Evolutionary conservation across 2,329 filamentous ascomycete genomes (phyloP).

Genomic region (Alternaria novae-zelandiae): DNA sequence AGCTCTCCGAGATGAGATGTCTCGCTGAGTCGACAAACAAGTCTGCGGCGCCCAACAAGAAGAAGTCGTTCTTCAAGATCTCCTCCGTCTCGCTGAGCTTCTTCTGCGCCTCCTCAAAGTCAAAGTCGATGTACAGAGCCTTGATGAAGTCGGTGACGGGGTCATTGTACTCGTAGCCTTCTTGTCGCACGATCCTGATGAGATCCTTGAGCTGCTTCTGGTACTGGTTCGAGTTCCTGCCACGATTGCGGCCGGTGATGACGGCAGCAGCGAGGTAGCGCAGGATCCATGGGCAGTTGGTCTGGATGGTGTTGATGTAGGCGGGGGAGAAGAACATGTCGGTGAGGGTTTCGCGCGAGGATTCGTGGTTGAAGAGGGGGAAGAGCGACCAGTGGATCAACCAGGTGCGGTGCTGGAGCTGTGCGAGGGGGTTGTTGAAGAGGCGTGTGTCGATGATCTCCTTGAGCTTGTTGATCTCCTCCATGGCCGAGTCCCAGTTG

Average conservation of each 20-base stretch:
- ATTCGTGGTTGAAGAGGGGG: constrained; percentile 97
- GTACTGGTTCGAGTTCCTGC: constrained; percentile 83
- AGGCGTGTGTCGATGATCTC: constrained; percentile 88
- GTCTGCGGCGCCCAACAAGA: constrained; percentile 84
- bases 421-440: constrained; percentile 93
- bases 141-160: constrained; percentile 96
- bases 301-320: constrained; percentile 99
- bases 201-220: constrained; percentile 99
- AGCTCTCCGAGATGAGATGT: constrained; percentile 97
- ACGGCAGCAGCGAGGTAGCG: constrained; percentile 93
- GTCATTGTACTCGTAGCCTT: constrained; percentile 96
- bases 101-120: constrained; percentile 95
- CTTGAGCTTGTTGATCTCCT: constrained; percentile 69
- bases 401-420: constrained; percentile 96
- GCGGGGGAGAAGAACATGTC: constrained; percentile 96
- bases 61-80: constrained; percentile 93
- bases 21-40: constrained; percentile 91
- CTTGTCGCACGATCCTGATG: constrained; percentile 92
- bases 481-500: constrained; percentile 87
- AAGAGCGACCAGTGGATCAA: constrained; percentile 98
- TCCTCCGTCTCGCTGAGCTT: constrained; percentile 87
- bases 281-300: constrained; percentile 93
- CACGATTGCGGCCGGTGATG: constrained; percentile 79
- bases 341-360: constrained; percentile 85
- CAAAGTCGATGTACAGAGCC: constrained; percentile 93